A percentile compares a stretch with the other conserved stretches of the same genome.
Evolutionary conservation across 1,284 basidiomycete species (phyloP).

Genomic region (Mycena sp.): DNA sequence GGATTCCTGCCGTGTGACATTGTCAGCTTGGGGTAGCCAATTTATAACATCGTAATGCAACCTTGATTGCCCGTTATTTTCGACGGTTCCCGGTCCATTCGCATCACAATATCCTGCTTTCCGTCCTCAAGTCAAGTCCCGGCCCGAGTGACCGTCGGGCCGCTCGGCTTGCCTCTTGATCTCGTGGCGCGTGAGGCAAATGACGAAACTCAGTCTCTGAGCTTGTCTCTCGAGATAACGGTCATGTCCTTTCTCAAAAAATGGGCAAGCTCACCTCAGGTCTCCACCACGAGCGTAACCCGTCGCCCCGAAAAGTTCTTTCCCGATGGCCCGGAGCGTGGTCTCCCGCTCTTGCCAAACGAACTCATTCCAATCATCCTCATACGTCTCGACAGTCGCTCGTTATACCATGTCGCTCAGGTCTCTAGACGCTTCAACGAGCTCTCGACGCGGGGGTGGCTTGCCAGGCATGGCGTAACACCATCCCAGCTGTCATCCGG

Average conservation of each 20-base stretch:
- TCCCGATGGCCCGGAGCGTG: background rate
- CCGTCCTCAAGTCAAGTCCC: no score
- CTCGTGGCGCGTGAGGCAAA: no score
- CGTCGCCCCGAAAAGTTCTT: background rate
- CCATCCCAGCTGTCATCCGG: background rate
- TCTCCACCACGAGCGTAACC: background rate
- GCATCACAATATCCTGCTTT: no score
- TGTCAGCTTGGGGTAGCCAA: no score
- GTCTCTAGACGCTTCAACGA: conserved; percentile 23
- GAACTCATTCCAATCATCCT: conserved; percentile 17
- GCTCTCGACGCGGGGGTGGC: conserved; percentile 18
- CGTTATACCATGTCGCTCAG: conserved; percentile 8
- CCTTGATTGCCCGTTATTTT: no score
- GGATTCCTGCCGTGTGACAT: no score
- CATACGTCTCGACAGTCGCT: conserved; percentile 5
- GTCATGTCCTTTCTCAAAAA: conserved; percentile 14
- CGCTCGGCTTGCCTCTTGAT: no score
- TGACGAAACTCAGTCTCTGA: no score
- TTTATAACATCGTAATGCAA: no score
- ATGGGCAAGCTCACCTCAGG: background rate
- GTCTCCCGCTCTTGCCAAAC: conserved; percentile 16
- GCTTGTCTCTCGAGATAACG: no score
- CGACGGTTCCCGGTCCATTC: no score
- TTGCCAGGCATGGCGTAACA: conserved; percentile 7
- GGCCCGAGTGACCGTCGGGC: no score